Conservation (phyloP, 805 yeast species). For the Candida xiaguanensis region DNA sequence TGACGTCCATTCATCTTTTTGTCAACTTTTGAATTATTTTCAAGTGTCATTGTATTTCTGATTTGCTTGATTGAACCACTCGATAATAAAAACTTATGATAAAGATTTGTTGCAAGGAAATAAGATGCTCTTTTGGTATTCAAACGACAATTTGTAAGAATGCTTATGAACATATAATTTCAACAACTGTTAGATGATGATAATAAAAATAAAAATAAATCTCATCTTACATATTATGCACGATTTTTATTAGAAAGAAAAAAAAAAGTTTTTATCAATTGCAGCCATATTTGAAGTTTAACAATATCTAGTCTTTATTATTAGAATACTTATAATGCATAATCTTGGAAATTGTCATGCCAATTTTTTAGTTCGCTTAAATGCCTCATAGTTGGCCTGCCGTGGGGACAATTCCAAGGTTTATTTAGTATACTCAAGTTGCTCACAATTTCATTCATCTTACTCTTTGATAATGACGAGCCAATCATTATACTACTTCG, state of each 20-base stretch:
- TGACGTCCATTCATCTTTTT: conserved; percentile 7
- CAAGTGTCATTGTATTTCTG: not conserved
- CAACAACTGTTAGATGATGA: not conserved
- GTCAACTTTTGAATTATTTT: not conserved
- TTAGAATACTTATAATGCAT: conserved; percentile 8
- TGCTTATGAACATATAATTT: not conserved
- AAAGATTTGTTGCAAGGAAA: not conserved
- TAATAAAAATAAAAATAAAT: too few species aligned
- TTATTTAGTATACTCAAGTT: conserved; percentile 71
- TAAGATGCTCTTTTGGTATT: not conserved
- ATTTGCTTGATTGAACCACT: not conserved
- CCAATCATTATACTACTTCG: conserved; percentile 95
- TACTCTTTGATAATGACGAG: conserved; percentile 48
- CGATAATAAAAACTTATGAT: too few species aligned
- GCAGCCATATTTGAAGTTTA: not conserved
- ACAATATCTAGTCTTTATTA: not conserved
- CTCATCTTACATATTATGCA: not conserved
- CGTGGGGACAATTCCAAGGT: conserved; percentile 98
- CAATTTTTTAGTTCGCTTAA: conserved; percentile 51
- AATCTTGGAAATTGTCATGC: conserved; percentile 15
- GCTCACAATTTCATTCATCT: conserved; percentile 67
- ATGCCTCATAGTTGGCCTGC: conserved; percentile 95
- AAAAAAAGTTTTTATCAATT: too few species aligned
- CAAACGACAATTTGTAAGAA: not conserved
- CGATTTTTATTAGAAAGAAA: not conserved